Base-by-base conservation (phyloP, 257 asterid species). In the Striga asiatica region DNA sequence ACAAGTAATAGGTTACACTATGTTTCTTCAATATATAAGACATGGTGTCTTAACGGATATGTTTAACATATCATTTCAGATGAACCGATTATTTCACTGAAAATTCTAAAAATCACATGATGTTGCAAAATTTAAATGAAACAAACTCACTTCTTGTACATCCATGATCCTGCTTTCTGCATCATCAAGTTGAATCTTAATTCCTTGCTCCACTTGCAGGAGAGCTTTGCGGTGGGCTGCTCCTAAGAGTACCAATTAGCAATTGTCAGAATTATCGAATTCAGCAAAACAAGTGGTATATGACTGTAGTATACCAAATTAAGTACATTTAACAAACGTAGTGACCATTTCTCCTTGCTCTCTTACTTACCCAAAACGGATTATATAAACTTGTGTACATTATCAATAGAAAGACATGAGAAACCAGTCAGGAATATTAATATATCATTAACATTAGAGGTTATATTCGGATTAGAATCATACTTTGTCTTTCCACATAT, bases 401-500 rank as follows among this genome's bases (percentile, higher is more conserved):
- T 29, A 22, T 17, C 23, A 53, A 51, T 55, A 39, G 61, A 50
- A 14, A 55, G 32, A 22, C 34, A 41, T 20, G 22, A 41, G 41
- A 58, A 64, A 38, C 61, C 47, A 60, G 21, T 14, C 34, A 27
- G 57, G 61, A 6, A 54, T 46, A 55, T 48, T 12, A 23, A 25
- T 4, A 49, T 17, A 22, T 17, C 5, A 50, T 29, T 3, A 23
- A 53, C 50, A 57, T 48, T 55, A 13, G 31, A 27, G 10, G 52
- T 43, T 6, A 62, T 28, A 8, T 20, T 11, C 38, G 49, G 68
- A 67, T 21, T 13, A 45, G 70, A 58, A 60, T 37, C 81, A 18
- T 81, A 89, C 98, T 75, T 71, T 82, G 85, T 69, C 76, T 81
- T 74, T 89, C 86, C 62, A 78, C 54, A 57, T 59, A 68, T 73